Percentiles rank a stretch among this genome's conserved stretches.
Evolutionary conservation across 1,139 yeast species (phyloP).

Genomic region (Blastobotrys persicus): DNA sequence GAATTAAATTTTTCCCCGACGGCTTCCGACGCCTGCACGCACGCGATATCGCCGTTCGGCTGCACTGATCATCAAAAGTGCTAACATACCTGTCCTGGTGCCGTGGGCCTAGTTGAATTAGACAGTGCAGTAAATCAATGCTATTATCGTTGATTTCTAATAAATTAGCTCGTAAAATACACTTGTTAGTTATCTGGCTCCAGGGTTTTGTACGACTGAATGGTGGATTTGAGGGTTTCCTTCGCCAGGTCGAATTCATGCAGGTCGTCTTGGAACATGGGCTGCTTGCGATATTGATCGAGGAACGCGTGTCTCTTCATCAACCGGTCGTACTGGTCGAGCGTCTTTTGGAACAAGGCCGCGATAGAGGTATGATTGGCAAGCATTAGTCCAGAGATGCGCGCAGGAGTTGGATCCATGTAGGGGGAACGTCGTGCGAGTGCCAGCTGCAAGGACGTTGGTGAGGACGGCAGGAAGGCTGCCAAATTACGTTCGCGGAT

Average conservation of each 20-base stretch:
- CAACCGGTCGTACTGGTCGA: constrained; percentile 75
- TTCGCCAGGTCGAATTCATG: constrained; percentile 80
- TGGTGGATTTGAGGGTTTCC: constrained; percentile 63
- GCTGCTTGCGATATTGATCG: constrained; percentile 65
- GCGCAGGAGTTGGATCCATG: constrained; percentile 30
- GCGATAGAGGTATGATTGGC: constrained; percentile 75
- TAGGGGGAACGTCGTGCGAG: constrained; percentile 74
- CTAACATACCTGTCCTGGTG: too few relatives aligned
- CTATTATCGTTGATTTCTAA: too few relatives aligned
- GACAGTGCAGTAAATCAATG: too few relatives aligned
- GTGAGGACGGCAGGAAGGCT: constrained; percentile 83
- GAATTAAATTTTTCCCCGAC: background rate
- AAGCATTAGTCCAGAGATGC: constrained; percentile 65
- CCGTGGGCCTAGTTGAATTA: too few relatives aligned
- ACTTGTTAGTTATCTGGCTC: constrained; percentile 47
- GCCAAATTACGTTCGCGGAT: constrained; percentile 66
- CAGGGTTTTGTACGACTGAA: constrained; percentile 62
- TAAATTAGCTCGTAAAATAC: background rate
- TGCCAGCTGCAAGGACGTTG: constrained; percentile 76
- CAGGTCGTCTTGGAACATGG: constrained; percentile 59
- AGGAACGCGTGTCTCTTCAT: constrained; percentile 82
- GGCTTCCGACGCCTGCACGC: background rate
- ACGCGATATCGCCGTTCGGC: background rate
- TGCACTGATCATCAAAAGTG: background rate
- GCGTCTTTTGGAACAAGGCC: constrained; percentile 61